Evolutionary conservation across 176 grass and related monocot genomes (phyloP).

Genomic region (Raddia distichophylla): DNA sequence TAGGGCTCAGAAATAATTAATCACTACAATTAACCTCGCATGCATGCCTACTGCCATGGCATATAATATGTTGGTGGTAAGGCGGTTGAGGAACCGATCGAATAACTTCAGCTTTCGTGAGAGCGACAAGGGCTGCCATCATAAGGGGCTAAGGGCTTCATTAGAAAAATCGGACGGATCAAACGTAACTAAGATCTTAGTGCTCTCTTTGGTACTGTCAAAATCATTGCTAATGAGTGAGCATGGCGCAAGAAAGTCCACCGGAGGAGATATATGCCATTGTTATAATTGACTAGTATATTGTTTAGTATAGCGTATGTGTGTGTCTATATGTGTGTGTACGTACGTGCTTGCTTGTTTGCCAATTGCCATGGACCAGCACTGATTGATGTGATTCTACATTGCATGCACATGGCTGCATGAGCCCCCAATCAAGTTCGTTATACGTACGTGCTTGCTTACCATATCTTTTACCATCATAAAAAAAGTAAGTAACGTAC

Average conservation of each 20-base stretch:
- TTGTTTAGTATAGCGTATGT: neutral
- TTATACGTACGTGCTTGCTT: no score
- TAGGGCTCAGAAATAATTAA: neutral
- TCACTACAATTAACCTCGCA: neutral
- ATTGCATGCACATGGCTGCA: no score
- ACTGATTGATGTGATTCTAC: no score
- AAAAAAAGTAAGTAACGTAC: no score
- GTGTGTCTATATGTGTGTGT: no score
- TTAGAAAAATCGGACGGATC: slow-evolving; percentile 15
- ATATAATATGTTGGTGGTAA: slow-evolving; percentile 17
- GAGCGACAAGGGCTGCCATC: slow-evolving; percentile 21
- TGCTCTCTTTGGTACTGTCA: slow-evolving; percentile 37
- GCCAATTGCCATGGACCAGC: no score
- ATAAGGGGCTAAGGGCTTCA: slow-evolving; percentile 23
- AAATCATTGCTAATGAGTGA: slow-evolving; percentile 46
- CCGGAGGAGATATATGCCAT: neutral
- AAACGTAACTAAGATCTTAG: slow-evolving; percentile 5
- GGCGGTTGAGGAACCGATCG: slow-evolving; percentile 26
- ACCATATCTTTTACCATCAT: no score
- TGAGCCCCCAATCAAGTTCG: no score
- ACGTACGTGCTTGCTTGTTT: no score
- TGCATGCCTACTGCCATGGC: neutral
- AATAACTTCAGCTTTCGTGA: slow-evolving; percentile 33
- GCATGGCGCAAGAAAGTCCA: slow-evolving; percentile 20
- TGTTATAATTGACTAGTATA: neutral